Evolutionary conservation across 1,284 basidiomycete species (phyloP), one percentile per base, ranked within the genome.

Genomic region (Sanghuangporus weigelae): DNA sequence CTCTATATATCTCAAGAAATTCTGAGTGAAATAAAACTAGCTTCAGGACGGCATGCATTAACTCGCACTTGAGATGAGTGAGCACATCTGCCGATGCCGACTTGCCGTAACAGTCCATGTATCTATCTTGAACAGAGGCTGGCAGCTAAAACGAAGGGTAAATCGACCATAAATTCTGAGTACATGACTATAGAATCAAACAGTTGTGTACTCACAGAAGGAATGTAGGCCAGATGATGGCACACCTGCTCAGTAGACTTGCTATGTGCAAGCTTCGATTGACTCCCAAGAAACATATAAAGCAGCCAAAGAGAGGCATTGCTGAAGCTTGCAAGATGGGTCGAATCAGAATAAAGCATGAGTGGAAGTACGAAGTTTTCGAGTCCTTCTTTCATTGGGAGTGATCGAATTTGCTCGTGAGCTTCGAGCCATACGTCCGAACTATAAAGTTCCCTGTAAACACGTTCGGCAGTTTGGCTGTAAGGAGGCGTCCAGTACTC

Each of bases 341-440:
- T 77, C 1, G 71, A 67, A 63, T 78, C 76, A 0, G 76, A 78
- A 67, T 71, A 76, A 7, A 77, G 44, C 71, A 76, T 73, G 70
- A 76, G 74, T 1, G 78, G 55, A 0, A 65, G 66, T 0, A 68
- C 68, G 8, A 77, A 67, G 2, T 69, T 64, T 26, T 71, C 68
- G 1, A 6, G 38, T 0, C 31, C 21, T 8, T 57, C 36, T 16
- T 40, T 6, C 12, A 6, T 40, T 4, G 59, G 57, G n/a, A 50
- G 39, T 8, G 48, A 19, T 44, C 69, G 65, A 3, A 77, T 16
- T 19, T 70, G 64, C 5, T 68, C 57, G 44, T 76, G 66, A 7
- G 69, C 72, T n/a, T 70, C 56, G 1, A 74, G 23, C 49, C 71
- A 74, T 0, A 66, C 68, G 60, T 72, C 67, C 0, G 73, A 72